Percentiles rank a stretch among this genome's conserved stretches.
These are phyloP conservation scores for Paramyrothecium sp. DNA, from an alignment of 2,329 filamentous ascomycete species.

Conservation along the genomic window DNA sequence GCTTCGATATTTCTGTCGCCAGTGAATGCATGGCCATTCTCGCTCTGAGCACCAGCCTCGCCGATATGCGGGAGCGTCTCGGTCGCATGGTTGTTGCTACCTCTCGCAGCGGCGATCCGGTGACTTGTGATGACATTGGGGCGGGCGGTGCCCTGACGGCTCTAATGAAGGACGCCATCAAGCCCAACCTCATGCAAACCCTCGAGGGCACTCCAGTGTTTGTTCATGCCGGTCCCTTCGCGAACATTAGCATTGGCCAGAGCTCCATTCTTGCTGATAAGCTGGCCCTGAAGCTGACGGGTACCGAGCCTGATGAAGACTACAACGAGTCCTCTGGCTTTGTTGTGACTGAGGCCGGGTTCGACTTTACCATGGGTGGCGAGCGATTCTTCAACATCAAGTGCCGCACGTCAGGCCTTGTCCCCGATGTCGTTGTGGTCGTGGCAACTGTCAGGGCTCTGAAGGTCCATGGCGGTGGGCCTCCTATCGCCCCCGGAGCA, in stretches of 20 bases:
- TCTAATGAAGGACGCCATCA: conserved; percentile 97
- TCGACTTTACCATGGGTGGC: conserved; percentile 99
- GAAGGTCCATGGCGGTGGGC: conserved; percentile 95
- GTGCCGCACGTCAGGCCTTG: conserved; percentile 89
- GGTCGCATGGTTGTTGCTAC: conserved; percentile 95
- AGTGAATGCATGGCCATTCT: conserved; percentile 99
- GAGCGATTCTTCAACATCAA: conserved; percentile 99
- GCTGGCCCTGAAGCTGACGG: conserved; percentile 91
- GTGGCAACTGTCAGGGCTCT: conserved; percentile 94
- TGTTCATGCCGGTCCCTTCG: conserved; percentile 95
- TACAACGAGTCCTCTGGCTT: conserved; percentile 81
- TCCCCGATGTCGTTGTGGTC: conserved; percentile 90
- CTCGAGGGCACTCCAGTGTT: conserved; percentile 96
- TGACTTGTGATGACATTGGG: conserved; percentile 95
- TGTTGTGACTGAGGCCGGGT: conserved; percentile 94
- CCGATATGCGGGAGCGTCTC: conserved; percentile 88
- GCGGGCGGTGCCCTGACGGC: conserved; percentile 89
- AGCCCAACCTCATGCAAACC: conserved; percentile 98
- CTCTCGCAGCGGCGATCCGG: conserved; percentile 79
- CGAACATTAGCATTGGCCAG: conserved; percentile 97
- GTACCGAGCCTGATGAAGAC: conserved; percentile 89
- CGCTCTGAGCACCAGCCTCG: conserved; percentile 82
- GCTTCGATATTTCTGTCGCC: conserved; percentile 96
- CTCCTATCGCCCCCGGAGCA: conserved; percentile 86
- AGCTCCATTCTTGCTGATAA: conserved; percentile 94